Conservation (phyloP, 495 filamentous ascomycete genomes). For the Penicillium argentinense region DNA sequence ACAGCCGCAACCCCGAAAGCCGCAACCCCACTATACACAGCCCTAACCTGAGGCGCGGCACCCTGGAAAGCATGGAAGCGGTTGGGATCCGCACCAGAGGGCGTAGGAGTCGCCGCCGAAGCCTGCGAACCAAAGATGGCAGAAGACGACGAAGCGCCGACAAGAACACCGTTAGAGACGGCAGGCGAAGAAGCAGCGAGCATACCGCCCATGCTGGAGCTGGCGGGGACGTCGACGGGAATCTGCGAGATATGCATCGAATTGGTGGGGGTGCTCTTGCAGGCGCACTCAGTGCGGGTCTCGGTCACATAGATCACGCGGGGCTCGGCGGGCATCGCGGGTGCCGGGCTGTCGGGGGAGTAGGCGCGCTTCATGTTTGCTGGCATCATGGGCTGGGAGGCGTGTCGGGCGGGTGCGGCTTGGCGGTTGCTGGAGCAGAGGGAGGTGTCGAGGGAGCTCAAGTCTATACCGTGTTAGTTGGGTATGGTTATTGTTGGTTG, state of each 20-base stretch:
- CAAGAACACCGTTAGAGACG: constrained; percentile 13
- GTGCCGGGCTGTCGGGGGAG: neutral
- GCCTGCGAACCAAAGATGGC: constrained; percentile 12
- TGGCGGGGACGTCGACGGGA: constrained; percentile 20
- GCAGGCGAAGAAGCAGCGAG: constrained; percentile 11
- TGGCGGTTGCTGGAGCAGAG: constrained; percentile 10
- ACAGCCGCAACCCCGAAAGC: constrained; percentile 25
- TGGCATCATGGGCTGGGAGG: constrained; percentile 24
- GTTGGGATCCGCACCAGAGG: constrained; percentile 21
- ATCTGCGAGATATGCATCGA: constrained; percentile 25
- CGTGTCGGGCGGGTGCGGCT: constrained; percentile 19
- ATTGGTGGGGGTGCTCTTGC: constrained; percentile 14
- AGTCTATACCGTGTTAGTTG: constrained; percentile 4
- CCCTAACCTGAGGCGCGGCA: constrained; percentile 12
- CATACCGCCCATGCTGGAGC: constrained; percentile 16
- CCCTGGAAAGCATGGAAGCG: constrained; percentile 24
- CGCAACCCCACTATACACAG: constrained; percentile 12
- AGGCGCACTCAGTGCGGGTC: constrained; percentile 24
- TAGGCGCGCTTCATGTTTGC: constrained; percentile 22
- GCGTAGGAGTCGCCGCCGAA: constrained; percentile 15
- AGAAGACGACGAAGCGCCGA: constrained; percentile 17
- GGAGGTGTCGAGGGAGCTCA: constrained; percentile 3
- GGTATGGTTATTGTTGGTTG: neutral
- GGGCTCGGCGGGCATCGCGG: constrained; percentile 2
- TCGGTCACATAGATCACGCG: constrained; percentile 26